Conservation (phyloP, 306 rosid species). For the Vigna mungo region DNA sequence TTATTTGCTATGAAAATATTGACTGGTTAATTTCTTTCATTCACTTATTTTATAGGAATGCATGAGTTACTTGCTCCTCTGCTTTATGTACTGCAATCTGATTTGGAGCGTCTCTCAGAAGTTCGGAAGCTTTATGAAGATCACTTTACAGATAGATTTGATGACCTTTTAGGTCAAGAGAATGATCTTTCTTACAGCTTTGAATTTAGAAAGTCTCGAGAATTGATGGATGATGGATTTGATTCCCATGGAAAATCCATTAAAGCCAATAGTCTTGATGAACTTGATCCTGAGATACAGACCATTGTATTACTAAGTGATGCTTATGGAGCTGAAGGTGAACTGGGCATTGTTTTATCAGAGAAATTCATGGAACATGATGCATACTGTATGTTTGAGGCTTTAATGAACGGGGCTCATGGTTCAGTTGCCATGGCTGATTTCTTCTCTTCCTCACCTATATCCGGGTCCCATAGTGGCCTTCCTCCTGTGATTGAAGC, state of each 20-base stretch:
- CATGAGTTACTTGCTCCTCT: constrained; percentile 98
- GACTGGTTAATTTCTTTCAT: constrained; percentile 33
- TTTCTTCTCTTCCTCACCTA: constrained; percentile 75
- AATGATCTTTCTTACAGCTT: constrained; percentile 77
- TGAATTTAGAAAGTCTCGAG: constrained; percentile 76
- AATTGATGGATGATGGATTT: constrained; percentile 58
- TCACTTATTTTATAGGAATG: constrained; percentile 69
- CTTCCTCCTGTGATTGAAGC: constrained; percentile 92
- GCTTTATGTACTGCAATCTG: constrained; percentile 90
- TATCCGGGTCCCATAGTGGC: constrained; percentile 69
- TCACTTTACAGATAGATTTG: constrained; percentile 89
- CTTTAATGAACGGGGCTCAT: constrained; percentile 77
- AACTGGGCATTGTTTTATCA: constrained; percentile 85
- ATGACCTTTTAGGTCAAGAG: constrained; percentile 73
- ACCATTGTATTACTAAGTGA: constrained; percentile 83
- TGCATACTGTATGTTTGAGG: constrained; percentile 90
- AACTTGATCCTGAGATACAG: constrained; percentile 84
- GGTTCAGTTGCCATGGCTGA: constrained; percentile 90
- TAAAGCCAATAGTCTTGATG: constrained; percentile 64
- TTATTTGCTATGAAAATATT: constrained; percentile 39
- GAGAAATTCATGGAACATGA: constrained; percentile 98
- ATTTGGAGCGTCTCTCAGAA: constrained; percentile 78
- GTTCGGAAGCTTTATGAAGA: constrained; percentile 83
- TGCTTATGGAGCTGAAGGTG: constrained; percentile 99
- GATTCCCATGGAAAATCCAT: constrained; percentile 56